Conservation (phyloP, 192 early-diverging fungal genomes). For the Coemansia pectinata region DNA sequence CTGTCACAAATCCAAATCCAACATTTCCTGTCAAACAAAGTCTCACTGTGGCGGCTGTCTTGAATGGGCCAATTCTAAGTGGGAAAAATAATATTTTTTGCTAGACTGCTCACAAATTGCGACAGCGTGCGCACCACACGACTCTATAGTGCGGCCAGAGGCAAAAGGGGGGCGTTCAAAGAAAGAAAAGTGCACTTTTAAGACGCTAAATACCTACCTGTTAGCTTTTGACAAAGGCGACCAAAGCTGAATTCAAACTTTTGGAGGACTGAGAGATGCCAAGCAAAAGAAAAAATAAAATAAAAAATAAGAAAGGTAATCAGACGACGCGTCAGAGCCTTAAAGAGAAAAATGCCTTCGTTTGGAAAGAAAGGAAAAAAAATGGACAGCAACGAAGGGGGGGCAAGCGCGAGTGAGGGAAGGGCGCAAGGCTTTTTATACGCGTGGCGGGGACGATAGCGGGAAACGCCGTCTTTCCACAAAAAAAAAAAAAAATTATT, state of each 20-base stretch:
- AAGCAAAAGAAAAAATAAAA: conserved; percentile 6
- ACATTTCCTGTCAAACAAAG: neutral
- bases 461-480: neutral
- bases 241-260: neutral
- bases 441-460: neutral
- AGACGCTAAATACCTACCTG: neutral
- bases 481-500: neutral
- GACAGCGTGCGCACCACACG: neutral
- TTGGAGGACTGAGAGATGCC: neutral
- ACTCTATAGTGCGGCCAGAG: neutral
- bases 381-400: neutral
- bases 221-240: neutral
- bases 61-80: neutral
- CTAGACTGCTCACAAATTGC: neutral
- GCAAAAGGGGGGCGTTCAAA: neutral
- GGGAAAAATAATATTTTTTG: neutral
- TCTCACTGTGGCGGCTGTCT: neutral
- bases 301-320: conserved; percentile 3
- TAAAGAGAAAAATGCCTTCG: neutral
- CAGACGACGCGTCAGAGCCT: neutral
- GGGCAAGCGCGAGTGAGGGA: neutral
- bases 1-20: too few species aligned
- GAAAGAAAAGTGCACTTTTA: neutral
- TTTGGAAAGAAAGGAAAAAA: neutral
- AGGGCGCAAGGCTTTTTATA: neutral